Evolutionary conservation across 2,329 filamentous ascomycete genomes (phyloP).

Genomic region (Pestalotiopsis sp.): DNA sequence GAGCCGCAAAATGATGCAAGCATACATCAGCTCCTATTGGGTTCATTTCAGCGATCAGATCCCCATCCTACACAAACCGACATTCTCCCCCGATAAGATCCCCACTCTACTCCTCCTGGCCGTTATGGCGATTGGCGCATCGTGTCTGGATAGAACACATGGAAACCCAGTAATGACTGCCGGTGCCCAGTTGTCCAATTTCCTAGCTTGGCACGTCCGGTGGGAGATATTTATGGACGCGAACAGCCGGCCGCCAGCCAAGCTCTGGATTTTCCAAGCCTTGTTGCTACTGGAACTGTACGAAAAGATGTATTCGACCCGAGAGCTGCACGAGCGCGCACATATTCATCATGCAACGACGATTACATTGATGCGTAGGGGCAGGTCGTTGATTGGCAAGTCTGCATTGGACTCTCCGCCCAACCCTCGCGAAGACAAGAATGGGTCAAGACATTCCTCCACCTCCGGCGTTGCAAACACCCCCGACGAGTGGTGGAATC

Average conservation of each 20-base stretch:
- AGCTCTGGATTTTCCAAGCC: slow-evolving; percentile 94
- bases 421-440: slow-evolving; percentile 65
- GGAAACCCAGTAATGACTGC: slow-evolving; percentile 72
- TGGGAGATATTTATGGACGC: slow-evolving; percentile 95
- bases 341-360: slow-evolving; percentile 98
- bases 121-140: slow-evolving; percentile 91
- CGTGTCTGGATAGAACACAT: slow-evolving; percentile 83
- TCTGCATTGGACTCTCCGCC: slow-evolving; percentile 84
- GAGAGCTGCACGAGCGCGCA: slow-evolving; percentile 87
- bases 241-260: slow-evolving; percentile 88
- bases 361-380: slow-evolving; percentile 91
- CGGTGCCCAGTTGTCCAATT: slow-evolving; percentile 84
- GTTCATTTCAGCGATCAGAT: slow-evolving; percentile 91
- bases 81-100: slow-evolving; percentile 85
- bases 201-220: slow-evolving; percentile 88
- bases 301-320: slow-evolving; percentile 97
- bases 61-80: slow-evolving; percentile 92
- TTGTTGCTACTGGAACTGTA: slow-evolving; percentile 88
- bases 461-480: slow-evolving; percentile 67
- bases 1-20: slow-evolving; percentile 93
- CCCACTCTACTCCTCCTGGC: slow-evolving; percentile 83
- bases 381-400: slow-evolving; percentile 86
- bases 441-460: slow-evolving; percentile 62
- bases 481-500: slow-evolving; percentile 89
- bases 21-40: slow-evolving; percentile 94